phyloP scores from a whole-genome alignment of 164 flowering plant species.

The Warburgia ugandensis region DNA sequence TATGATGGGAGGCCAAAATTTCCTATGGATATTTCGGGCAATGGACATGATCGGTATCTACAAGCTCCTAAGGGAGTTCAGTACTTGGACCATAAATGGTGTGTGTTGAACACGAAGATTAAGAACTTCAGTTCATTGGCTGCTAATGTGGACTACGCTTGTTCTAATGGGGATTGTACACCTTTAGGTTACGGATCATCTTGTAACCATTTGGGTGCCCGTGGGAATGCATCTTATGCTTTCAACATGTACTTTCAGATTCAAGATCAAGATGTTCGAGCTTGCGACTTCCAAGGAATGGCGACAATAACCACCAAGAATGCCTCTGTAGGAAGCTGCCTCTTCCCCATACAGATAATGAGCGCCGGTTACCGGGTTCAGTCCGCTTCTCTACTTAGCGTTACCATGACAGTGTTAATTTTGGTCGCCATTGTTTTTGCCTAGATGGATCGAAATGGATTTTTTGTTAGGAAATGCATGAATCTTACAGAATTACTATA shows the following conservation, averaged over 20 bases:
- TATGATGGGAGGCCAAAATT: conserved; percentile 87
- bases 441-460: too few relatives aligned
- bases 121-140: conserved; percentile 20
- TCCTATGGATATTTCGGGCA: conserved; percentile 54
- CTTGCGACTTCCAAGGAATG: conserved; percentile 69
- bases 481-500: too few relatives aligned
- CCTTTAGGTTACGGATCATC: conserved; percentile 57
- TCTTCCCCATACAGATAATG: conserved; percentile 62
- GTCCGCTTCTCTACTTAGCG: background rate
- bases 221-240: conserved; percentile 66
- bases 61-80: conserved; percentile 53
- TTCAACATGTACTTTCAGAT: conserved; percentile 78
- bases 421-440: background rate
- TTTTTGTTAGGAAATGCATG: too few relatives aligned
- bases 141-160: conserved; percentile 50
- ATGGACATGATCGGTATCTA: conserved; percentile 39
- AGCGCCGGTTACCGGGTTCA: conserved; percentile 23
- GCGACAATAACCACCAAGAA: conserved; percentile 42
- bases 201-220: conserved; percentile 40
- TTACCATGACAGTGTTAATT: background rate
- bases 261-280: conserved; percentile 48
- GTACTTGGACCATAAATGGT: conserved; percentile 61
- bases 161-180: conserved; percentile 64
- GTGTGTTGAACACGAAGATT: conserved; percentile 33
- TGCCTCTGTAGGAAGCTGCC: conserved; percentile 35